Evolutionary conservation across 2,329 filamentous ascomycete genomes (phyloP).

Genomic region (Fusarium fracticaudum): DNA sequence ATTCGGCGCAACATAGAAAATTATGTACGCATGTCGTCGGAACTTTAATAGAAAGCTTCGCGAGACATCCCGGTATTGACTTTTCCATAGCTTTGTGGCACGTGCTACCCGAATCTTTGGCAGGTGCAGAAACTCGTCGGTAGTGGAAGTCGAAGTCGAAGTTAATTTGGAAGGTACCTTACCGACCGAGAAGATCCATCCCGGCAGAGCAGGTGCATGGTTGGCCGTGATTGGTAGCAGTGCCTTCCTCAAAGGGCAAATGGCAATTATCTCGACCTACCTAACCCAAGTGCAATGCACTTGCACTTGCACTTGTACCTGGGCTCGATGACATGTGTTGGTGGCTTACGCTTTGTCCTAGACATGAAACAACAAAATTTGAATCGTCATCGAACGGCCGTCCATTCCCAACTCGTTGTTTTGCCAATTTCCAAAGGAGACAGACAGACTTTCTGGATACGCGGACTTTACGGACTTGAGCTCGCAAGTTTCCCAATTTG

Average conservation of each 20-base stretch:
- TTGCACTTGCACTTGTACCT: constrained; percentile 3
- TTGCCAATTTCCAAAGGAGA: constrained; percentile 15
- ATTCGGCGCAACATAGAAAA: not conserved
- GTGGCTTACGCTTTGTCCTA: constrained; percentile 12
- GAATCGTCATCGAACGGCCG: not conserved
- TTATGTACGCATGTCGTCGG: not conserved
- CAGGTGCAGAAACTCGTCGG: constrained; percentile 6
- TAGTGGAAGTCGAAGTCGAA: not conserved
- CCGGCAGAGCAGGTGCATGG: not conserved
- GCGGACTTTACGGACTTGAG: constrained; percentile 2
- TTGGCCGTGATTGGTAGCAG: not conserved
- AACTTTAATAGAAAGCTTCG: not conserved
- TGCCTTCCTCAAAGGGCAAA: constrained; percentile 16
- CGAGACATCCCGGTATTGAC: not conserved
- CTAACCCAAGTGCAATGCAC: not conserved
- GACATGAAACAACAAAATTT: constrained; percentile 10
- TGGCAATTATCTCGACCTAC: not conserved
- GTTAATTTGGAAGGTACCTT: constrained; percentile 2
- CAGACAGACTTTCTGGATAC: not conserved
- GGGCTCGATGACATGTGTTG: constrained; percentile 10
- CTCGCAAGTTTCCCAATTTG: constrained; percentile 3
- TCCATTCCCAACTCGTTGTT: not conserved
- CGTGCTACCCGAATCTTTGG: constrained; percentile 11
- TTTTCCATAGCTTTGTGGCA: not conserved
- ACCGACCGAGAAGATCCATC: not conserved